Evolutionary conservation across 495 filamentous ascomycete species (phyloP), one percentile per base, ranked within the genome.

Genomic region (Penicillium cataractarum): DNA sequence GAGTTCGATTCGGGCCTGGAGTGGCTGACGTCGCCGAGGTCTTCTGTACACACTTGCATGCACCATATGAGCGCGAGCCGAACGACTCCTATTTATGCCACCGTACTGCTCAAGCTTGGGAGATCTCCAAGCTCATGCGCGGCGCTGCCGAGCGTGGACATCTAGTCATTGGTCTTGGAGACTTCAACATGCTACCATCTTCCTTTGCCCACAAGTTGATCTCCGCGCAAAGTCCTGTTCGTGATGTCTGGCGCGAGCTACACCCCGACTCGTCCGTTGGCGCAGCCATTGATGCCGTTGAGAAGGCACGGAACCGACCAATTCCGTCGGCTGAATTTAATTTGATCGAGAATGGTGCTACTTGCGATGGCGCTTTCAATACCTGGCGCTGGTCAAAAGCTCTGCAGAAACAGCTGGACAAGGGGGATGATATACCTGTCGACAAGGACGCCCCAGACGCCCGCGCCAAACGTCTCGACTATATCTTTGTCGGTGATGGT

Each of bases 51-150:
- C 92, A 96, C 82, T 83, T 97, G 5, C 95, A 98, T 71, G 90
- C 95, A 10, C 92, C 92, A 3, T 98, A 99, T 72, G 90, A 95
- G 70, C 78, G 81, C 46, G 86, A 92, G 69, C 87, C 85, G 22
- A 74, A 92, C 62, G 92, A 97, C 70, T 92, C 90, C 26, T 97
- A 98, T 71, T 69, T 92, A 24, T 92, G 90, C 72, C 96, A 98
- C 67, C 90, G 93, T 26, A 91, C 89, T 5, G 92, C 95, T 0
- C 95, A 99, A 74, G 90, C 95, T n/a, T 99, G 95, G 95, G 91
- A 98, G 76, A 92, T 98, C 51, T 84, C 93, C 33, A 97, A 96
- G 76, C 78, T 97, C 8, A 89, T 97, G 75, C 88, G 92, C 6
- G 90, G 86, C 22, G 95, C 96, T 13, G 84, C 87, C 2, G 92